Evolutionary conservation across 768 basidiomycete genomes (phyloP), one percentile per base, ranked within the genome.

Genomic region (Inosperma sp.): DNA sequence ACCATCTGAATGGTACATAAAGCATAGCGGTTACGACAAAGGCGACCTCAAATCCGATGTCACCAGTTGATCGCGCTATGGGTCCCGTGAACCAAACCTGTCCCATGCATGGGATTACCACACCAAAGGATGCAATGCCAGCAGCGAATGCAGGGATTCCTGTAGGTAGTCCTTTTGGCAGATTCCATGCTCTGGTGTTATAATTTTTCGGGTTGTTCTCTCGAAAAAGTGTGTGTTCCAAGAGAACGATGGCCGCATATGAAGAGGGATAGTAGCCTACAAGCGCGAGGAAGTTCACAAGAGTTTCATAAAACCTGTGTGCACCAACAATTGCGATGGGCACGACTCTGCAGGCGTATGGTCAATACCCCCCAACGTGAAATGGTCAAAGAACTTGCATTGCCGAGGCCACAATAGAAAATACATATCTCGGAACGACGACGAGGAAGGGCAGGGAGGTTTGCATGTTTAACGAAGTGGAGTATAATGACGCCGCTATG

Each of bases 401-500:
- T 1, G 79, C 86, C 5, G 82, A 85, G 2, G 80, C 80, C 42
- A 89, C 60, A 10, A 90, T 60, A 0, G 88, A 86, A 62, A 91
- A 86, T 23, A 88, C 69, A 60, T 88, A 92, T 63, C 90, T 75
- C 0, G 89, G 89, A 17, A 91, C 78, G 43, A 64, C 58, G 13
- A 77, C 68, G 22, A 84, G 65, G 16, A 69, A 72, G 0, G 88
- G 86, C 4, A 86, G 63, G 58, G 84, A 74, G 1, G 85, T 74
- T 61, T 92, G 89, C 56, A 88, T 71, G 61, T 81, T 84, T 51
- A 92, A 74, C 1, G 82, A 80, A 51, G 86, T 78, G 36, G 85
- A 88, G 65, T 96, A 96, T 54, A 92, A 82, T 5, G 88, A 86
- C 2, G 84, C 80, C 1, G 88, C 86, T 37, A 89, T 84, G 68